Percentiles rank a stretch among this genome's conserved stretches.
Evolutionary conservation across 2,329 filamentous ascomycete species (phyloP).

Genomic region (Colletotrichum lupini): DNA sequence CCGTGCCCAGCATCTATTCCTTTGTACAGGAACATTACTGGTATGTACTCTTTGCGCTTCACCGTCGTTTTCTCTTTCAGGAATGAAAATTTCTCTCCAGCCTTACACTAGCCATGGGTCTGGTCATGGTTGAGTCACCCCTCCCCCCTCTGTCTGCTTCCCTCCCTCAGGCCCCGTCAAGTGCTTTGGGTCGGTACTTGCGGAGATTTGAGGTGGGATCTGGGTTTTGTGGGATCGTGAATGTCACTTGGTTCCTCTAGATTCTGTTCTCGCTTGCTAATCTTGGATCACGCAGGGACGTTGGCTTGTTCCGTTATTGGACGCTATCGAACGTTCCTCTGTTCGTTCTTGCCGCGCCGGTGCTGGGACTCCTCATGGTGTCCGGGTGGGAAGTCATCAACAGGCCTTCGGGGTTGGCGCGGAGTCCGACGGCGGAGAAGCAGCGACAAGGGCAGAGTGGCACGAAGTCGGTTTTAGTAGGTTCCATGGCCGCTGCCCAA

Average conservation of each 20-base stretch:
- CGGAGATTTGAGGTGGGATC: constrained; percentile 20
- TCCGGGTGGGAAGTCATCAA: constrained; percentile 64
- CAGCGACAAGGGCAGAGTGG: neutral
- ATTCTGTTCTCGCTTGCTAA: constrained; percentile 10
- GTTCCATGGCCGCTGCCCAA: constrained; percentile 77
- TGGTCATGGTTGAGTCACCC: neutral
- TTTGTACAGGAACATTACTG: constrained; percentile 94
- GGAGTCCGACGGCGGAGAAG: constrained; percentile 21
- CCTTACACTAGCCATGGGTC: constrained; percentile 1
- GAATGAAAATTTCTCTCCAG: neutral
- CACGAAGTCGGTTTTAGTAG: constrained; percentile 47
- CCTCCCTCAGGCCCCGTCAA: neutral
- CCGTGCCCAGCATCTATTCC: constrained; percentile 87
- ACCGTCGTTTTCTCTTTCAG: neutral
- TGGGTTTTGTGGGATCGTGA: neutral
- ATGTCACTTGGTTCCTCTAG: neutral
- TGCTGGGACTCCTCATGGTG: constrained; percentile 73
- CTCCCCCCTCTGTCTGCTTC: neutral
- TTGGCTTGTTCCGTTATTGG: constrained; percentile 92
- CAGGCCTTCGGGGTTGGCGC: constrained; percentile 34
- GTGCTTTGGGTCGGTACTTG: constrained; percentile 16
- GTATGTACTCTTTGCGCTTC: constrained; percentile 60
- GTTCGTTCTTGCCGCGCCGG: constrained; percentile 84
- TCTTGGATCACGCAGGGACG: constrained; percentile 70
- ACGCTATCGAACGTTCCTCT: constrained; percentile 85